Evolutionary conservation across 306 rosid species (phyloP).

Genomic region (Astragalus membranaceus): DNA sequence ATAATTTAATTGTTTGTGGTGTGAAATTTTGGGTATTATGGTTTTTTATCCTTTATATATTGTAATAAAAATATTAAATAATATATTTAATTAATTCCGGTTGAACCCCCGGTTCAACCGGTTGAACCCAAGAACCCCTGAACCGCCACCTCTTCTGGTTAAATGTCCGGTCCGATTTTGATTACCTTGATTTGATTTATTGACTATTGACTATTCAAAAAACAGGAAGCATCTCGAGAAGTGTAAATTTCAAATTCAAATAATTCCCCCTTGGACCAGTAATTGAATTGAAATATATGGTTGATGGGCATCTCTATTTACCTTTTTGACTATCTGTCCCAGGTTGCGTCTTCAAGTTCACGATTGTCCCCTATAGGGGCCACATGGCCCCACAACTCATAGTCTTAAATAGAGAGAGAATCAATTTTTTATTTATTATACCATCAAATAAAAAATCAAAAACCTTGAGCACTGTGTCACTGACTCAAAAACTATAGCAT

Average conservation of each 20-base stretch:
- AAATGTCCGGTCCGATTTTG: too few species aligned
- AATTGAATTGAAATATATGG: background rate
- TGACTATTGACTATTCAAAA: background rate
- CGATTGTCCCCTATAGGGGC: conserved; percentile 19
- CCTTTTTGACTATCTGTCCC: conserved; percentile 40
- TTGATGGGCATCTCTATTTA: background rate
- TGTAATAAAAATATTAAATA: too few species aligned
- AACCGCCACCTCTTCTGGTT: too few species aligned
- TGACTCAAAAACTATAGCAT: conserved; percentile 6
- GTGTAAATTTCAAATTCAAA: conserved; percentile 1
- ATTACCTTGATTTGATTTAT: background rate
- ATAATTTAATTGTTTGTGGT: too few species aligned
- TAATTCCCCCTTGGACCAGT: background rate
- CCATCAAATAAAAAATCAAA: background rate
- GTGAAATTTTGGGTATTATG: too few species aligned
- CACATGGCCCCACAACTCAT: background rate
- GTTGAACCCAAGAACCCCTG: too few species aligned
- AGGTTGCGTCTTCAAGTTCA: conserved; percentile 27
- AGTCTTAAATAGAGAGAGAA: background rate
- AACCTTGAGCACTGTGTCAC: background rate
- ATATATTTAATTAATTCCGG: too few species aligned
- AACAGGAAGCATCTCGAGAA: background rate
- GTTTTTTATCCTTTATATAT: too few species aligned
- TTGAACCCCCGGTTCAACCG: too few species aligned
- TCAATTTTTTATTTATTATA: background rate